These are phyloP conservation scores for Athelia sp. DNA, from an alignment of 1,284 basidiomycete species.

Conservation along the genomic window DNA sequence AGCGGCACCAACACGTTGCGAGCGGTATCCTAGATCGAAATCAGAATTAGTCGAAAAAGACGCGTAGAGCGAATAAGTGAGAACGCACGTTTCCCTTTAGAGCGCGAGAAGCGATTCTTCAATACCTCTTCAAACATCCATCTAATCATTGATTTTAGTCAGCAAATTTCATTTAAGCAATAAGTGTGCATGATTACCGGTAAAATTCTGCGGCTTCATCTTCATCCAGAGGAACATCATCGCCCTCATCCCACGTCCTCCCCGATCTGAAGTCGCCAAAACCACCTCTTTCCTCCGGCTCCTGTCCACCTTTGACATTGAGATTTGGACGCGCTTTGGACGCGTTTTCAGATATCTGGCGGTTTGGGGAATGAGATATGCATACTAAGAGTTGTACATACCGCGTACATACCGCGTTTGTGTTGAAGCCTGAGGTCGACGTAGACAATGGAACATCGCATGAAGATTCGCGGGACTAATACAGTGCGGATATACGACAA, in stretches of 20 bases:
- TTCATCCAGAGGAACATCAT: constrained; percentile 22
- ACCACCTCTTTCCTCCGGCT: too few species aligned
- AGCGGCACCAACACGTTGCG: constrained; percentile 16
- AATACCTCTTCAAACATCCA: constrained; percentile 30
- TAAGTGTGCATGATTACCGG: constrained; percentile 13
- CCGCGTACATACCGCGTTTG: too few species aligned
- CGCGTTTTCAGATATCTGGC: too few species aligned
- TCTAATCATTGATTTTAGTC: constrained; percentile 14
- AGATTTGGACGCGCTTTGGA: too few species aligned
- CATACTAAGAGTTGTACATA: too few species aligned
- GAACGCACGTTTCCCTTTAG: constrained; percentile 22
- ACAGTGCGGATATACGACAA: too few species aligned
- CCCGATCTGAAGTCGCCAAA: not conserved
- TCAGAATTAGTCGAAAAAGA: not conserved
- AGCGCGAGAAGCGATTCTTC: constrained; percentile 18
- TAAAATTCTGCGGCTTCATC: constrained; percentile 24
- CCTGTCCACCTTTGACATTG: too few species aligned
- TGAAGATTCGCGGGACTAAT: too few species aligned
- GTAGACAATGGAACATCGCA: too few species aligned
- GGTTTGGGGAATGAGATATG: too few species aligned
- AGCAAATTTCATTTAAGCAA: constrained; percentile 1
- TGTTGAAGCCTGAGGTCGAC: too few species aligned
- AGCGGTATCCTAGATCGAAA: constrained; percentile 20
- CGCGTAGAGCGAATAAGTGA: not conserved
- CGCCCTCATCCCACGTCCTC: constrained; percentile 12